These are phyloP conservation scores for Craspedostauros australis DNA, from an alignment of 108 stramenopile species.

Conservation along the genomic window DNA sequence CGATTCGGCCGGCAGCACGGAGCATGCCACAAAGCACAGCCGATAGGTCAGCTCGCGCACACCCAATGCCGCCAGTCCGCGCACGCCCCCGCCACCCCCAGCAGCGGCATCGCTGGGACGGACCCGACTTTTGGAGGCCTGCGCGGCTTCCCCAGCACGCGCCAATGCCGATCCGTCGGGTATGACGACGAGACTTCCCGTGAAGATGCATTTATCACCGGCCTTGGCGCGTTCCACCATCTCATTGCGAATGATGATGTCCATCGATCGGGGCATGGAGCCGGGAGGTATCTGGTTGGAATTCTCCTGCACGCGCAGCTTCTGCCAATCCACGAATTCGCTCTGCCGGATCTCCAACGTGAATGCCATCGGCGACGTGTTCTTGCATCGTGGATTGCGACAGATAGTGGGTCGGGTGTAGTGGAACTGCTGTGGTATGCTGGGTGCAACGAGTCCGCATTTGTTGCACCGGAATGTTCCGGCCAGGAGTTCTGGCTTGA, in stretches of 20 bases:
- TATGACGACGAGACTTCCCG: slow-evolving; percentile 88
- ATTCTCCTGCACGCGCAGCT: slow-evolving; percentile 96
- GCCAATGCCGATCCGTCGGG: slow-evolving; percentile 91
- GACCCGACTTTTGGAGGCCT: slow-evolving; percentile 9
- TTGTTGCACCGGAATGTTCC: slow-evolving; percentile 92
- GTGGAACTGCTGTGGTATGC: slow-evolving; percentile 92
- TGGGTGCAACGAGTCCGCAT: slow-evolving; percentile 74
- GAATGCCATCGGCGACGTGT: slow-evolving; percentile 57
- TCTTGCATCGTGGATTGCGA: slow-evolving; percentile 87
- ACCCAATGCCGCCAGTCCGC: slow-evolving; percentile 86
- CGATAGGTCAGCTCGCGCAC: slow-evolving; percentile 95
- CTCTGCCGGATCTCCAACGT: slow-evolving; percentile 56
- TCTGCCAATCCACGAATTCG: slow-evolving; percentile 97
- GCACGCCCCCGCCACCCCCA: slow-evolving; percentile 83
- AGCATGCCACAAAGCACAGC: slow-evolving; percentile 89
- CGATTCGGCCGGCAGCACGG: slow-evolving; percentile 69
- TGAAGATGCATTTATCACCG: slow-evolving; percentile 90
- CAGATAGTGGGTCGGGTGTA: slow-evolving; percentile 95
- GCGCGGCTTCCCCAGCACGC: slow-evolving; percentile 77
- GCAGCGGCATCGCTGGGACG: slow-evolving; percentile 44
- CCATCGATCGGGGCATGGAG: slow-evolving; percentile 92
- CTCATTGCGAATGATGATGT: slow-evolving; percentile 91
- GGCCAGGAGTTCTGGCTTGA: slow-evolving; percentile 94
- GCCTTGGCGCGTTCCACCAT: slow-evolving; percentile 98
- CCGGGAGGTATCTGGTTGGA: slow-evolving; percentile 97